Conservation (phyloP, 805 yeast species). For the Spathaspora arborariae region DNA sequence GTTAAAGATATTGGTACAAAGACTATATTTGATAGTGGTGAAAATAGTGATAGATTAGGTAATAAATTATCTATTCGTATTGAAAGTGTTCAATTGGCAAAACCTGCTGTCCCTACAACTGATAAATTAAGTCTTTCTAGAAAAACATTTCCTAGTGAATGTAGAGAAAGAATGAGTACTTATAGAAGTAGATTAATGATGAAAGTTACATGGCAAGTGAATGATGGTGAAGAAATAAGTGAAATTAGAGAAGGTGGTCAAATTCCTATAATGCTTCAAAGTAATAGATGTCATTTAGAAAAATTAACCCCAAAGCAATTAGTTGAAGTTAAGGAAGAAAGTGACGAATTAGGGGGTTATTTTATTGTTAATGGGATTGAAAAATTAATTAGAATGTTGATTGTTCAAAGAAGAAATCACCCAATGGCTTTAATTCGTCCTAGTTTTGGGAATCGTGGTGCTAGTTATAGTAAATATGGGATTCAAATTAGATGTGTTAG, state of each 20-base stretch:
- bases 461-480: constrained; percentile 84
- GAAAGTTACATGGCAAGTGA: constrained; percentile 81
- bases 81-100: constrained; percentile 84
- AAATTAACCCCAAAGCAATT: constrained; percentile 78
- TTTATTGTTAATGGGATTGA: constrained; percentile 96
- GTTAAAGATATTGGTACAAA: constrained; percentile 86
- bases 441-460: constrained; percentile 91
- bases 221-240: constrained; percentile 75
- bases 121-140: constrained; percentile 78
- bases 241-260: constrained; percentile 90
- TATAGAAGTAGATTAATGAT: constrained; percentile 77
- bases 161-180: constrained; percentile 84
- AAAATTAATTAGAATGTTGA: constrained; percentile 92
- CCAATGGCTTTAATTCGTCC: constrained; percentile 98
- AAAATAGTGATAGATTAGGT: constrained; percentile 63
- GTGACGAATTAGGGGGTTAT: constrained; percentile 96
- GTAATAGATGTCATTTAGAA: constrained; percentile 89
- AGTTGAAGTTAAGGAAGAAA: constrained; percentile 78
- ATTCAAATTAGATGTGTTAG: constrained; percentile 91
- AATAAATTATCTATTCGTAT: constrained; percentile 80
- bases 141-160: constrained; percentile 70
- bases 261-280: constrained; percentile 84
- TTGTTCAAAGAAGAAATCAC: constrained; percentile 96
- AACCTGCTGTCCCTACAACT: constrained; percentile 68
- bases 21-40: constrained; percentile 79